Conservation (phyloP, 306 rosid species). For the Delonix regia region DNA sequence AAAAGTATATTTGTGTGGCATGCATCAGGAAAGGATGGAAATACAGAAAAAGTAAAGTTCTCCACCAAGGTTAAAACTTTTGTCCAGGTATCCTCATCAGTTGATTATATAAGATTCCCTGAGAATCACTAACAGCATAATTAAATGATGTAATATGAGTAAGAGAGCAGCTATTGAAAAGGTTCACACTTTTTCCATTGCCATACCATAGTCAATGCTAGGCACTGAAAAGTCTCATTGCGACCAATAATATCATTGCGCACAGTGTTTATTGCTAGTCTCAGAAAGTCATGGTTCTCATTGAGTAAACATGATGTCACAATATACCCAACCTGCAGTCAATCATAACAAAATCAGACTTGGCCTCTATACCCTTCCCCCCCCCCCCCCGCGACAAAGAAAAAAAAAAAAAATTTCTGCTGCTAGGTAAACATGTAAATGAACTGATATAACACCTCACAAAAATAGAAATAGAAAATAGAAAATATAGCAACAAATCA, state of each 20-base stretch:
- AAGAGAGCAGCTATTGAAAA: constrained; percentile 24
- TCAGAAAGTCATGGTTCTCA: constrained; percentile 99
- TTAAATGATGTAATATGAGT: constrained; percentile 11
- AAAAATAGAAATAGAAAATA: background rate
- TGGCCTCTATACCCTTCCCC: constrained; percentile 26
- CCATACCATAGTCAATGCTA: constrained; percentile 98
- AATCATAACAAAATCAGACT: constrained; percentile 40
- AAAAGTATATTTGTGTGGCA: background rate
- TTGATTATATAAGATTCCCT: constrained; percentile 23
- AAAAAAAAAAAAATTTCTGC: no score
- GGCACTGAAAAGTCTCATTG: constrained; percentile 96
- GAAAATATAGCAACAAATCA: background rate
- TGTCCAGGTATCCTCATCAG: constrained; percentile 12
- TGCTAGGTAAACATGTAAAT: constrained; percentile 26
- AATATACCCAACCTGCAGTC: constrained; percentile 97
- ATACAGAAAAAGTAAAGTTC: background rate
- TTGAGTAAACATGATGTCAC: constrained; percentile 94
- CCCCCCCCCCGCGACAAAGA: no score
- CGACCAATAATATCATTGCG: constrained; percentile 99
- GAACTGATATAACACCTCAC: constrained; percentile 22
- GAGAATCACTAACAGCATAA: constrained; percentile 11
- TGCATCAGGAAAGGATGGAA: background rate
- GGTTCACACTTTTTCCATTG: constrained; percentile 27
- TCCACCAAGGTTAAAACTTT: background rate
- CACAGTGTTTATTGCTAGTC: constrained; percentile 96